These are phyloP conservation scores for Penicillium silybi DNA, from an alignment of 495 filamentous ascomycete species.

Conservation along the genomic window DNA sequence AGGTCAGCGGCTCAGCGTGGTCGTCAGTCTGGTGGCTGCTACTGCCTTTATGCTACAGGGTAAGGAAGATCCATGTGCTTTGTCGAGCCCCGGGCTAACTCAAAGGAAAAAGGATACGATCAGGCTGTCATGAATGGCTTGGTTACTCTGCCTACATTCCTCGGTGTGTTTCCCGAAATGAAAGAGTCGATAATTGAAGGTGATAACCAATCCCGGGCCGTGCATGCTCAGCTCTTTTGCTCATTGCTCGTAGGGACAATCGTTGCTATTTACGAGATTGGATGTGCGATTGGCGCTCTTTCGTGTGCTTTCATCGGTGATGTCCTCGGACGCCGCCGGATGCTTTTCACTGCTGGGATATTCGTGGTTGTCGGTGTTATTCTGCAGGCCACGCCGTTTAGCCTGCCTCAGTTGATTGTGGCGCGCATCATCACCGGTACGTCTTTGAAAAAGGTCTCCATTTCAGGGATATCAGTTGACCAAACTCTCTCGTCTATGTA, in stretches of 20 bases:
- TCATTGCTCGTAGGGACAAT: constrained; percentile 21
- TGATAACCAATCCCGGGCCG: not conserved
- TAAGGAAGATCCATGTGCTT: not conserved
- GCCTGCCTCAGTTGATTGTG: not conserved
- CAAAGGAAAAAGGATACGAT: constrained; percentile 27
- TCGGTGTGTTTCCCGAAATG: constrained; percentile 41
- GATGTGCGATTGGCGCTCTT: constrained; percentile 44
- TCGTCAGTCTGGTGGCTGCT: constrained; percentile 16
- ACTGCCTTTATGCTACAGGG: constrained; percentile 42
- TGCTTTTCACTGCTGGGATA: constrained; percentile 23
- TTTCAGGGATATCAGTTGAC: not conserved
- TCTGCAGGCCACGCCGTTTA: not conserved
- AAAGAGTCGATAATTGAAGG: not conserved
- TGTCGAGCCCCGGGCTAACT: not conserved
- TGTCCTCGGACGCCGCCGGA: constrained; percentile 36
- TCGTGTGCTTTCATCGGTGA: constrained; percentile 41
- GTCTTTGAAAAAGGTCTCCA: not conserved
- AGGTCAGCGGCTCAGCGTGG: not conserved
- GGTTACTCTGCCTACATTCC: constrained; percentile 28
- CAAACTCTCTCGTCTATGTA: not conserved
- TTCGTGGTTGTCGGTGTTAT: not conserved
- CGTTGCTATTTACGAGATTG: constrained; percentile 41
- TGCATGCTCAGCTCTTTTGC: not conserved
- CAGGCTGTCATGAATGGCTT: constrained; percentile 39
- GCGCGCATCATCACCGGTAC: not conserved